Base-by-base conservation (phyloP, 345 rosid species). In the Cardamine chenopodiifolia region DNA sequence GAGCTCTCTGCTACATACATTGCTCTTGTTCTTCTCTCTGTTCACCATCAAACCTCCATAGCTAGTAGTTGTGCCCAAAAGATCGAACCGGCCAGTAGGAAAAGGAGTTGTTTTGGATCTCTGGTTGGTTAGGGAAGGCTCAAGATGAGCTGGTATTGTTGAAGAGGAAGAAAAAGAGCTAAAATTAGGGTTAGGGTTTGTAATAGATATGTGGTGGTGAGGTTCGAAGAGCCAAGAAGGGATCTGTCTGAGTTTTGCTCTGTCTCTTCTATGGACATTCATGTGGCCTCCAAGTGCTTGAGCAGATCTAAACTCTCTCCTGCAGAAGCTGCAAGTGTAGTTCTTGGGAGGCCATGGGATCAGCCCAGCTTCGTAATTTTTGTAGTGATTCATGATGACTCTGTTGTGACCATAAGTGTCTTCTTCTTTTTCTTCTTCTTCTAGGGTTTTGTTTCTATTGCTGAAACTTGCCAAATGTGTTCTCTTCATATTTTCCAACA, bases 281-380 rank as follows among this genome's bases (percentile, higher is more conserved):
- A 85, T 87, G 65, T 87, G 92, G n/a, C 92, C 92, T 18, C 92
- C 92, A 56, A 88, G 86, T 45, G 91, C 91, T 82, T 87, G 91
- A 77, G 91, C 91, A 26, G 91, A 83, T 76, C 65, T 84, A 69
- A 87, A 87, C 23, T 81, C 83, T 74, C 89, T 75, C 69, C 77
- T 79, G 66, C 91, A 87, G 69, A 85, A 87, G 79, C 72, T 85
- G 66, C 91, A 87, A 45, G 75, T 59, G 73, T 85, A 87, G 74
- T 84, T 85, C 50, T 83, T 83, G 34, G 85, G 83, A 63, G 88
- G 84, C 88, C 84, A 83, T 68, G 81, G 77, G 63, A 78, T 66
- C 49, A 72, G 37, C 37, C 81, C 81, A 9, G 71, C 61, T 71
- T 78, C 81, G 32, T 72, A 78, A 71, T 66, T 52, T 40, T 29